phyloP scores from a whole-genome alignment of 352 stramenopile species.

The Phytophthora rubi region DNA sequence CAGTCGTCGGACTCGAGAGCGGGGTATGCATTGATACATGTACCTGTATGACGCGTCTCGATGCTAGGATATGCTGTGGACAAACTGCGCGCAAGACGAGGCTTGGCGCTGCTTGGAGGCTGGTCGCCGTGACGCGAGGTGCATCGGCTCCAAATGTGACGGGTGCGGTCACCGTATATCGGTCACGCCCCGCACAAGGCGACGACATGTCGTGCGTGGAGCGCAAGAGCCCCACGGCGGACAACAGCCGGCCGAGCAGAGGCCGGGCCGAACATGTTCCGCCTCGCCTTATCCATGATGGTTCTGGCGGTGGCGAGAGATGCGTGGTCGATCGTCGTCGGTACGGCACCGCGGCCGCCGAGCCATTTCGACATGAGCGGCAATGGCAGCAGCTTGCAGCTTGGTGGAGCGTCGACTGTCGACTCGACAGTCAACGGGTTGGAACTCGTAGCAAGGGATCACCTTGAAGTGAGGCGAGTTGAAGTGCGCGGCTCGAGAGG shows the following conservation, averaged over 20 bases:
- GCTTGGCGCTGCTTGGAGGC: neutral
- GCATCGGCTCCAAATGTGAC: constrained; percentile 17
- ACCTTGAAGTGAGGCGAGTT: constrained; percentile 1
- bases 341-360: neutral
- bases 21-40: too few relatives aligned
- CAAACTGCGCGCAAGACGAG: neutral
- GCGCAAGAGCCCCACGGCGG: constrained; percentile 9
- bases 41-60: too few relatives aligned
- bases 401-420: neutral
- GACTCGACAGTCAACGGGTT: neutral
- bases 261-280: constrained; percentile 9
- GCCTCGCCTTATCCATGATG: constrained; percentile 8
- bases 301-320: constrained; percentile 12
- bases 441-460: constrained; percentile 2
- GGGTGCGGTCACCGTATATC: constrained; percentile 2
- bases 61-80: too few relatives aligned
- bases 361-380: neutral
- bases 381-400: neutral
- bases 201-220: constrained; percentile 15
- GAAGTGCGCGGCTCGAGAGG: too few relatives aligned
- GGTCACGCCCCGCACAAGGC: constrained; percentile 6
- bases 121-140: constrained; percentile 6
- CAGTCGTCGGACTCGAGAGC: constrained; percentile 4
- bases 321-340: neutral
- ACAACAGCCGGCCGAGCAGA: constrained; percentile 23